phyloP scores from a whole-genome alignment of 192 early-diverging fungal species.

The Phlyctochytrium bullatum region DNA sequence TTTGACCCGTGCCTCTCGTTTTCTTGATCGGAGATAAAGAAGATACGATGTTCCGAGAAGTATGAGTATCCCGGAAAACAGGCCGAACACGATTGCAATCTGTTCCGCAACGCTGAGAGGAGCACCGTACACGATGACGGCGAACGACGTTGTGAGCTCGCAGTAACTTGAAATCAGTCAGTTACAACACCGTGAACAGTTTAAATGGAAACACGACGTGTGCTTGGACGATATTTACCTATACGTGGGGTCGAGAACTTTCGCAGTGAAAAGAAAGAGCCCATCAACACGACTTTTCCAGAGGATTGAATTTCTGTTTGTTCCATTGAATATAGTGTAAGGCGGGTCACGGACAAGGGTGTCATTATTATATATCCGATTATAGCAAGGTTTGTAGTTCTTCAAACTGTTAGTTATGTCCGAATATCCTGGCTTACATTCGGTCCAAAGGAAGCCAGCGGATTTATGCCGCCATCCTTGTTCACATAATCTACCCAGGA shows the following conservation, averaged over 20 bases:
- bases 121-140: conserved; percentile 22
- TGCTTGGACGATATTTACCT: conserved; percentile 11
- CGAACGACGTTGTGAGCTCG: conserved; percentile 11
- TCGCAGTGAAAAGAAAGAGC: conserved; percentile 22
- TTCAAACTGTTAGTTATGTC: no score
- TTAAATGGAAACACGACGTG: not conserved
- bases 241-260: conserved; percentile 18
- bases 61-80: not conserved
- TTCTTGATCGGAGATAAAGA: conserved; percentile 13
- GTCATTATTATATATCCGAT: not conserved
- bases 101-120: conserved; percentile 9
- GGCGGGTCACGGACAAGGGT: not conserved
- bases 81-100: conserved; percentile 18
- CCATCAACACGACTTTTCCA: conserved; percentile 16
- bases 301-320: conserved; percentile 14
- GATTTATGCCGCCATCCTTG: no score
- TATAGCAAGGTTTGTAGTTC: no score
- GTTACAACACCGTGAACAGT: no score
- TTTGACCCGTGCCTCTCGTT: conserved; percentile 4
- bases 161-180: conserved; percentile 24
- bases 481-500: no score
- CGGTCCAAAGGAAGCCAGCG: no score
- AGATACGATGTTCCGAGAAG: conserved; percentile 16
- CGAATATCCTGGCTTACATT: no score
- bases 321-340: conserved; percentile 26